Base-by-base conservation (phyloP, 2,329 filamentous ascomycete species). In the Canariomyces notabilis region DNA sequence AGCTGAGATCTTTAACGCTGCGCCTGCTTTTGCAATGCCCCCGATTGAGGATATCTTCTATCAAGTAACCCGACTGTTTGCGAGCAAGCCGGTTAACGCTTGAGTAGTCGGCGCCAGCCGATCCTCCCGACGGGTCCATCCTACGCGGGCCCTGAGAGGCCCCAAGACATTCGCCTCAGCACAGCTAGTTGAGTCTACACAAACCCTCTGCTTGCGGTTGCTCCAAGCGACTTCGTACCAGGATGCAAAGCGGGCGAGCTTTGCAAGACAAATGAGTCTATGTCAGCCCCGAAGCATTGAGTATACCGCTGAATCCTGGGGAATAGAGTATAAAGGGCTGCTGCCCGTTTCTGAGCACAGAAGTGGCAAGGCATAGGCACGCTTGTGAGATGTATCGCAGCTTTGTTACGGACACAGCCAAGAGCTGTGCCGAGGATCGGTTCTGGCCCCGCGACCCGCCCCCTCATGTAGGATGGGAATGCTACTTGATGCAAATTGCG, bases 1-100 rank as follows among this genome's bases (percentile, higher is more conserved):
- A 44, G 75, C 83, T 5, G 75, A 80, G 41, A 76, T 90, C 31
- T 89, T 90, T 53, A 83, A 89, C 52, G 72, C 75, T 12, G 80
- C 80, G 2, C 80, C 83, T 2, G 77, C 82, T 3, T 85, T 85
- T 59, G 82, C 83, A 0, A 75, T 85, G 58, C 82, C 83, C 18
- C 79, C 84, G 9, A 77, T 90, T 18, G 80, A 85, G 63, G 85
- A 89, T 52, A 76, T 88, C 68, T 89, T 90, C 61, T 81, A 84
- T 63, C 79, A 82, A 63, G 82, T 91, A 32, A 77, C 84, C 11
- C 77, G 71, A 5, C 61, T 87, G 52, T 80, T 85, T 61, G 75
- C 77, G 1, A 69, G 76, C 50, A 83, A 79, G 62, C 73, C 78
- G 3, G 31, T 50, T 21, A 52, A 46, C 33, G 44, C 47, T 33